phyloP scores from a whole-genome alignment of 306 rosid species.

The Biancaea sappan region DNA sequence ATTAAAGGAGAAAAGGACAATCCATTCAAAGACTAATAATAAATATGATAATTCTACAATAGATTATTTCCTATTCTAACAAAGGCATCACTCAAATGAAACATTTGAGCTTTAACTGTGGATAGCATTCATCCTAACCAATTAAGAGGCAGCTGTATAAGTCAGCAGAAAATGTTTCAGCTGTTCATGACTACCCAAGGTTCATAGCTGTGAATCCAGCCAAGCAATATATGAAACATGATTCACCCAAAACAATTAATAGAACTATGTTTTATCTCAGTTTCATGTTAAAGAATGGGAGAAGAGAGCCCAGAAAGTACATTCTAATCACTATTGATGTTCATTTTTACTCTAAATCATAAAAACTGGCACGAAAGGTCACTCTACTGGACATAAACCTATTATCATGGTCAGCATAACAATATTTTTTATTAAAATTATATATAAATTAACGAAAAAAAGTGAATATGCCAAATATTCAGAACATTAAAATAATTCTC shows the following conservation, averaged over 20 bases:
- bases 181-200: background rate
- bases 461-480: constrained; percentile 21
- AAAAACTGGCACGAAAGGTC: background rate
- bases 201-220: background rate
- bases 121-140: background rate
- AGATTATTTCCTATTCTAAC: too few species aligned
- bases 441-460: background rate
- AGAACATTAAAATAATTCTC: constrained; percentile 39
- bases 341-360: background rate
- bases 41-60: too few species aligned
- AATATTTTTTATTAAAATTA: background rate
- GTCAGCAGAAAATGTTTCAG: background rate
- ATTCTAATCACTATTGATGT: background rate
- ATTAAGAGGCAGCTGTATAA: background rate
- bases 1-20: too few species aligned
- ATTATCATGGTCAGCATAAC: background rate
- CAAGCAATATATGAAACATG: background rate
- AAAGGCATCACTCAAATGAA: background rate
- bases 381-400: constrained; percentile 1
- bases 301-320: background rate
- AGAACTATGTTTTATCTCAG: constrained; percentile 9
- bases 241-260: background rate
- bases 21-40: too few species aligned
- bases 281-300: background rate
- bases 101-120: background rate